These are phyloP conservation scores for Alternaria rosae DNA, from an alignment of 2,329 filamentous ascomycete genomes.

Conservation along the genomic window DNA sequence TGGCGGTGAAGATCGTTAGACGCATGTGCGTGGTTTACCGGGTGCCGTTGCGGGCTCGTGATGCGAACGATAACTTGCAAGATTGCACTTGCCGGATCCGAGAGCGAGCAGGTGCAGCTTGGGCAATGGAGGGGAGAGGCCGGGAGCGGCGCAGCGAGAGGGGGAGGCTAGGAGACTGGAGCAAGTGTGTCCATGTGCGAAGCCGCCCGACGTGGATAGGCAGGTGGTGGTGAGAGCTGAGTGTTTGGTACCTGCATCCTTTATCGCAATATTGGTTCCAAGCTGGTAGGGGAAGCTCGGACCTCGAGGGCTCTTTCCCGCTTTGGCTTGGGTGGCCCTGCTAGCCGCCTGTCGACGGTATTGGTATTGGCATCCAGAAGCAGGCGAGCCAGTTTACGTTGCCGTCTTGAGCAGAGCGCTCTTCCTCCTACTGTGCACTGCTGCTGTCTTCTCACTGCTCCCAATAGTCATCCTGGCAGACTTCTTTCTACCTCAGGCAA, in stretches of 20 bases:
- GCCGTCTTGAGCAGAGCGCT: neutral
- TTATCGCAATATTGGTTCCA: constrained; percentile 20
- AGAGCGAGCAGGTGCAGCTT: neutral
- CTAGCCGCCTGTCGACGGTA: constrained; percentile 20
- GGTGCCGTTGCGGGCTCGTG: constrained; percentile 4
- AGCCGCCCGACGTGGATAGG: neutral
- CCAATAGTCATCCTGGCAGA: neutral
- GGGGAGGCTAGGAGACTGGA: neutral
- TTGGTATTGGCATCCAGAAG: constrained; percentile 12
- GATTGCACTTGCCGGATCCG: constrained; percentile 20
- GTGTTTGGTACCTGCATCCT: constrained; percentile 20
- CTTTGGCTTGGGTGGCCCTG: constrained; percentile 18
- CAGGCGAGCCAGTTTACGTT: constrained; percentile 4
- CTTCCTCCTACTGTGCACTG: neutral
- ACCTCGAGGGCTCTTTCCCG: constrained; percentile 8
- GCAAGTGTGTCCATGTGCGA: neutral
- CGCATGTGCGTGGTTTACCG: constrained; percentile 14
- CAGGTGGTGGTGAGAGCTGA: neutral
- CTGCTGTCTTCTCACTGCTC: neutral
- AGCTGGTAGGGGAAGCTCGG: constrained; percentile 10
- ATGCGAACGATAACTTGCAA: constrained; percentile 21
- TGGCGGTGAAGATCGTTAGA: constrained; percentile 19
- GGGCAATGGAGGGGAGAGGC: neutral
- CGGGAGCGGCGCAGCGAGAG: neutral
- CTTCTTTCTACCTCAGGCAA: neutral